Evolutionary conservation across 1,139 yeast species (phyloP).

Genomic region (Protomyces inouyei): DNA sequence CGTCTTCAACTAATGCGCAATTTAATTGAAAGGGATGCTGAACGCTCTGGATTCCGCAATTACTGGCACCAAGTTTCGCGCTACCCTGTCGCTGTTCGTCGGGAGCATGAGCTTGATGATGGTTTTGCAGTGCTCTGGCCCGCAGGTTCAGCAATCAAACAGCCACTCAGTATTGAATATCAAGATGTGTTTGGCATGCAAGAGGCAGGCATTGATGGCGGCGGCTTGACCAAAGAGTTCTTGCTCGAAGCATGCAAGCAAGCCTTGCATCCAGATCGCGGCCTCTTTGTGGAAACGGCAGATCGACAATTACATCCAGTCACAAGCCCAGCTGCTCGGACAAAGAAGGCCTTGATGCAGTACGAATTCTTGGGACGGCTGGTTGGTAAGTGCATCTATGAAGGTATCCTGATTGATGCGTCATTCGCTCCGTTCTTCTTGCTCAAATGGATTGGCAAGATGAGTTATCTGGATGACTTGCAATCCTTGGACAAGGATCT

Average conservation of each 20-base stretch:
- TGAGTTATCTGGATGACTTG: slow-evolving; percentile 59
- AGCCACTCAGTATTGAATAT: slow-evolving; percentile 60
- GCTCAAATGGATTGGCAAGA: slow-evolving; percentile 53
- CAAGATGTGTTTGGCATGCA: slow-evolving; percentile 64
- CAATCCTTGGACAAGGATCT: slow-evolving; percentile 64
- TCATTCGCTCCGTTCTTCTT: slow-evolving; percentile 84
- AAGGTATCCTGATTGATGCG: slow-evolving; percentile 72
- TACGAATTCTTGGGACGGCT: slow-evolving; percentile 69
- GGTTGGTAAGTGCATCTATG: slow-evolving; percentile 87
- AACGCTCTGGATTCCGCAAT: slow-evolving; percentile 29
- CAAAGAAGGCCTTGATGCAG: slow-evolving; percentile 40
- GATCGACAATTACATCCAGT: slow-evolving; percentile 65
- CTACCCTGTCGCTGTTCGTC: slow-evolving; percentile 54
- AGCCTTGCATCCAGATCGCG: slow-evolving; percentile 52
- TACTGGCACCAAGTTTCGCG: slow-evolving; percentile 34
- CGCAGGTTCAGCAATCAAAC: slow-evolving; percentile 52
- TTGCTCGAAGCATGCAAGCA: slow-evolving; percentile 66
- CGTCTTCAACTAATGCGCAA: slow-evolving; percentile 69
- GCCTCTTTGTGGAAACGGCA: slow-evolving; percentile 52
- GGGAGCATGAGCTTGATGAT: slow-evolving; percentile 68
- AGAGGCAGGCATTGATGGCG: slow-evolving; percentile 94
- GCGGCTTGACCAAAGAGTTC: slow-evolving; percentile 91
- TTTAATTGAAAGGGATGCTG: slow-evolving; percentile 54
- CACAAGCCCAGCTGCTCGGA: slow-evolving; percentile 45
- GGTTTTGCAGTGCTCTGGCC: slow-evolving; percentile 58